A percentile compares a stretch with the other conserved stretches of the same genome.
These are phyloP conservation scores for Trametes sp. DNA, from an alignment of 1,284 basidiomycete genomes.

Conservation along the genomic window DNA sequence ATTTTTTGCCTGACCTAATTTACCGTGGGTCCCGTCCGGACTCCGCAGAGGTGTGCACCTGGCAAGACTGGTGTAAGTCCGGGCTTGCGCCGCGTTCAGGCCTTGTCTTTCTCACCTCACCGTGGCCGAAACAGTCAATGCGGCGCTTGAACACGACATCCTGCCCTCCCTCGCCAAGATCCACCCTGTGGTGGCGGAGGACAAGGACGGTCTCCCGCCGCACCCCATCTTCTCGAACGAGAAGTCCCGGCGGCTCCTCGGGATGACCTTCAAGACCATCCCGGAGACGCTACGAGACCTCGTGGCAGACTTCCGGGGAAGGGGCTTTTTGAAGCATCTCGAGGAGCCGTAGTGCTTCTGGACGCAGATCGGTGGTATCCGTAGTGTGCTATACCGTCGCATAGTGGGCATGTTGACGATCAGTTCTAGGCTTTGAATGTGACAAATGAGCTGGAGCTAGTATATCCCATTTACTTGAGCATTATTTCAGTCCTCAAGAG, in stretches of 20 bases:
- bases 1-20: not conserved
- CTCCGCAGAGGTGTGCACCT: conserved; percentile 14
- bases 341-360: not conserved
- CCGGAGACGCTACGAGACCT: conserved; percentile 15
- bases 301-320: conserved; percentile 12
- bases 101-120: not conserved
- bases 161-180: conserved; percentile 19
- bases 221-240: conserved; percentile 7
- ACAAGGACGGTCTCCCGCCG: not conserved
- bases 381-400: too few species aligned
- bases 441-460: too few species aligned
- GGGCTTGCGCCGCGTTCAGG: too few species aligned
- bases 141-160: not conserved
- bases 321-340: conserved; percentile 19
- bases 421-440: too few species aligned
- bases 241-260: conserved; percentile 11
- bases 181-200: not conserved
- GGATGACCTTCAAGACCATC: conserved; percentile 13
- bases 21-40: too few species aligned
- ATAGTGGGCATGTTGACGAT: too few species aligned
- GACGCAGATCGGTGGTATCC: not conserved
- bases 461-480: too few species aligned
- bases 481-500: too few species aligned
- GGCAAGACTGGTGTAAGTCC: conserved; percentile 24
- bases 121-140: not conserved